A percentile compares a stretch with the other conserved stretches of the same genome.
Evolutionary conservation across 257 asterid species (phyloP).

Genomic region (Fraxinus quadrangulata): DNA sequence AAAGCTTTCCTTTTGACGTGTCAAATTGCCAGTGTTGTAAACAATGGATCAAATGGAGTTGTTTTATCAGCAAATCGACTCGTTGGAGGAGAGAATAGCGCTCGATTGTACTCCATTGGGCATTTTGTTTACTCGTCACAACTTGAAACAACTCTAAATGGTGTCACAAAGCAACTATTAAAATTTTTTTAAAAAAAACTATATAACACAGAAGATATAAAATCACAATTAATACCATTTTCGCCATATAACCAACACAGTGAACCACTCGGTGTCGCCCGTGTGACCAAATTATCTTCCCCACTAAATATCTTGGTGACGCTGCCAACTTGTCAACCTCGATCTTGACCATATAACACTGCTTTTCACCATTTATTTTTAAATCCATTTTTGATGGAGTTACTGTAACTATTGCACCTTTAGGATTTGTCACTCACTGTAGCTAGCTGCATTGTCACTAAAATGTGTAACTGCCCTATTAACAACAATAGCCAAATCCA

Average conservation of each 20-base stretch:
- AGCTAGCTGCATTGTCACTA: constrained; percentile 39
- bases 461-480: constrained; percentile 61
- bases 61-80: constrained; percentile 35
- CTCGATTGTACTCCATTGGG: constrained; percentile 44
- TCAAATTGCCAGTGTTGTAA: constrained; percentile 39
- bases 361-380: constrained; percentile 43
- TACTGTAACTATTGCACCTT: constrained; percentile 42
- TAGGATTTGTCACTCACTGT: constrained; percentile 43
- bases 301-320: constrained; percentile 42
- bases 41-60: constrained; percentile 40
- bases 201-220: not conserved
- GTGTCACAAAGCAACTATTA: not conserved
- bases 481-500: constrained; percentile 20
- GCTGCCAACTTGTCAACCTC: constrained; percentile 47
- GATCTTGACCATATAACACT: constrained; percentile 46
- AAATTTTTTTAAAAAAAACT: not conserved
- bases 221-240: constrained; percentile 22
- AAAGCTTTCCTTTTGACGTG: constrained; percentile 42
- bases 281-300: constrained; percentile 68
- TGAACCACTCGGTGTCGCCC: constrained; percentile 60
- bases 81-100: constrained; percentile 25
- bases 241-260: constrained; percentile 68
- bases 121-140: constrained; percentile 38
- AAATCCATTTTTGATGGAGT: constrained; percentile 54
- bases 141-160: constrained; percentile 9